Evolutionary conservation across 2,329 filamentous ascomycete genomes (phyloP), one percentile per base, ranked within the genome.

Genomic region (Cladorrhinum sp.): DNA sequence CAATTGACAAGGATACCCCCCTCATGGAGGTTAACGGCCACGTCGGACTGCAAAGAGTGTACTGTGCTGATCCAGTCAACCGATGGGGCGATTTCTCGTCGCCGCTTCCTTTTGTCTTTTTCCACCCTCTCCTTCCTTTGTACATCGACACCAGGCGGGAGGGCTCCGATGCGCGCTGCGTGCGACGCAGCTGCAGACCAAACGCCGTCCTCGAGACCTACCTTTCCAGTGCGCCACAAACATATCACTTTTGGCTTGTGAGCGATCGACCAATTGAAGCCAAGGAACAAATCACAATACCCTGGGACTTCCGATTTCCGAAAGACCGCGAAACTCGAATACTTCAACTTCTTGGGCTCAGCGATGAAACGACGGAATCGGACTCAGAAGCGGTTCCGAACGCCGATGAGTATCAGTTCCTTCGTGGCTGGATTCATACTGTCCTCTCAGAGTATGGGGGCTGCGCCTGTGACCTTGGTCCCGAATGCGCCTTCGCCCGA

Each of bases 101-200:
- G 2, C 85, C 86, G 2, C 75, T 86, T 1, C 90, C 90, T 0
- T 92, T 92, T 68, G 89, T 94, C 23, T 91, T 93, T 72, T 94
- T 98, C 74, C 93, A 96, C 70, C 91, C 92, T 1, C 83, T 88
- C 61, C 84, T 98, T 8, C 94, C 94, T 0, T 84, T 99, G 12
- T 96, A 93, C 76, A 95, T 99, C 70, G 95, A 97, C 74, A 95
- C 93, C 9, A 84, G 95, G 62, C 86, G 85, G 72, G 92, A 96
- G 77, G 95, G 94, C 21, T 96, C 91, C 3, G 79, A 86, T 36
- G 87, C 95, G 60, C 90, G 95, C 50, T 97, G 95, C 72, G 87
- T 96, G n/a, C 86, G 95, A 60, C 86, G 94, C 66, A 98, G 95
- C 69, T 99, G 95, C 77, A 86, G 85, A 63, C 91, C 95, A 1